Base-by-base conservation (phyloP, 2,329 filamentous ascomycete genomes). In the Fusarium sublunatum region DNA sequence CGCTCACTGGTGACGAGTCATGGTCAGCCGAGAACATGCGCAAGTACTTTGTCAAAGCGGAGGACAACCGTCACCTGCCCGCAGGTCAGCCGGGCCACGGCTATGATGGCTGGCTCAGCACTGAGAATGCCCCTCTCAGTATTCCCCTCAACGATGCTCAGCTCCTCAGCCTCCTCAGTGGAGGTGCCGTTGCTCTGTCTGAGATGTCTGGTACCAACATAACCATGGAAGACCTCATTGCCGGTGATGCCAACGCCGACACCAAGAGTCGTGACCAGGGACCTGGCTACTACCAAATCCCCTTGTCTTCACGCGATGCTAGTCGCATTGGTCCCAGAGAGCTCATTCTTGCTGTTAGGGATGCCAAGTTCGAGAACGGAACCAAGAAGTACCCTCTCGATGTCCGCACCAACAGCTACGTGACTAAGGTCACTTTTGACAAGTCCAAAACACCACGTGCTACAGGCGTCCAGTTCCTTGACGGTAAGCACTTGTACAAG, bases 11-110 rank as follows among this genome's bases (percentile, higher is more conserved):
- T 5, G 87, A 90, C 65, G 65, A 73, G 2, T 84, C 83, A 0
- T 90, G 87, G 87, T 74, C 77, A 0, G 77, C 86, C 0, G 74
- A 77, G 6, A 86, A 86, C 58, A 89, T 90, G 86, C 79, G 86
- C 57, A 76, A 81, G 59, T 87, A 88, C 73, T 85, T 84, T 54
- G 72, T 78, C 67, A 82, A 79, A 67, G 71, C 89, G 10, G 87
- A 90, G 75, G 79, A 80, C 41, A 83, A 83, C 75, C 69, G 78
- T 26, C 86, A 88, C 70, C 50, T 70, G 19, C 53, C 61, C 28
- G 52, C 52, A 12, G 53, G 59, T 1, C 45, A 39, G 29, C 28
- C 53, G 7, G 46, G 45, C 7, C 70, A 72, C 34, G 70, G 70
- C 1, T 69, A 57, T 6, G 51, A 61, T 5, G 70, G 70, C 9